A percentile compares a stretch with the other conserved stretches of the same genome.
Conservation (phyloP, 1,139 yeast species). For the Geotrichum fermentans region DNA sequence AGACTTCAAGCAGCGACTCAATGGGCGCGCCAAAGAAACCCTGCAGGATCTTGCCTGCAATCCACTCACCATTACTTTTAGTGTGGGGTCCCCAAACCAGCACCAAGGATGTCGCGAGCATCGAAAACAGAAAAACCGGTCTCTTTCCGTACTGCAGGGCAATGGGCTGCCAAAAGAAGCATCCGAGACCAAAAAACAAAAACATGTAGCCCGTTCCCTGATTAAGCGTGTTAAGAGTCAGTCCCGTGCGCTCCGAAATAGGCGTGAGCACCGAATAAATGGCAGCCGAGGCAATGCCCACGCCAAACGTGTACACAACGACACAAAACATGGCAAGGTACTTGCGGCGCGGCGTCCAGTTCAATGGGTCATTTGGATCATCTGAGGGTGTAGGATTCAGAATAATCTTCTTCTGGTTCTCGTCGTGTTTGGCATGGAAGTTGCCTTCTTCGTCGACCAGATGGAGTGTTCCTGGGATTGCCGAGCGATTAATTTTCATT, state of each 20-base stretch:
- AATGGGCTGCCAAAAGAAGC: constrained; percentile 47
- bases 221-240: constrained; percentile 43
- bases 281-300: constrained; percentile 47
- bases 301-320: constrained; percentile 41
- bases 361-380: constrained; percentile 48
- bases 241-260: constrained; percentile 41
- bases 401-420: constrained; percentile 37
- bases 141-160: constrained; percentile 53
- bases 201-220: constrained; percentile 52
- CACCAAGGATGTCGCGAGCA: constrained; percentile 36
- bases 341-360: constrained; percentile 43
- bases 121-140: constrained; percentile 44
- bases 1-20: constrained; percentile 52
- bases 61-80: constrained; percentile 35
- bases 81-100: constrained; percentile 37
- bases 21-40: constrained; percentile 53
- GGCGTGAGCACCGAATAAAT: constrained; percentile 45
- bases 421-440: constrained; percentile 28
- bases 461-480: constrained; percentile 60
- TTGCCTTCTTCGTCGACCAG: constrained; percentile 46
- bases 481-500: constrained; percentile 35
- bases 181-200: constrained; percentile 47
- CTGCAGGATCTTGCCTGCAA: constrained; percentile 42
- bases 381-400: constrained; percentile 45
- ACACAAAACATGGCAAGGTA: constrained; percentile 38